Conservation (phyloP, 1,139 yeast species). For the Pichia sp. region DNA sequence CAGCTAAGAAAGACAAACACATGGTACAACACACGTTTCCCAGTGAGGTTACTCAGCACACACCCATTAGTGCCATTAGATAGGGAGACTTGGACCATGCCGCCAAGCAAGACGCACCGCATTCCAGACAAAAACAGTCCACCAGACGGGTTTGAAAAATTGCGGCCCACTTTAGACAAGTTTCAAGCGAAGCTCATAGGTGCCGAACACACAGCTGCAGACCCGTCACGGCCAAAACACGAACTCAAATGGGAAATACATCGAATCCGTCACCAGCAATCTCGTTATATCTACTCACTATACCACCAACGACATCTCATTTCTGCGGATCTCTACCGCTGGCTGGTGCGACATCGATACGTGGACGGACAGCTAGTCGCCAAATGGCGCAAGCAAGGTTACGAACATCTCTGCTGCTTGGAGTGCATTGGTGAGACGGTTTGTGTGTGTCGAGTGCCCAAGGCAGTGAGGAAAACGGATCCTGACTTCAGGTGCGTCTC, state of each 20-base stretch:
- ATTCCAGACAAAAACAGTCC: slow-evolving; percentile 28
- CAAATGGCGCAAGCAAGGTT: slow-evolving; percentile 89
- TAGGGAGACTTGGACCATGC: no score
- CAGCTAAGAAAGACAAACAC: no score
- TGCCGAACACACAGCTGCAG: slow-evolving; percentile 27
- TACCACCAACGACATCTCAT: slow-evolving; percentile 66
- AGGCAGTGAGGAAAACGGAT: slow-evolving; percentile 68
- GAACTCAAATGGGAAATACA: slow-evolving; percentile 57
- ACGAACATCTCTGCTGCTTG: slow-evolving; percentile 80
- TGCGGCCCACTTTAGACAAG: slow-evolving; percentile 64
- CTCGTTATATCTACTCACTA: slow-evolving; percentile 69
- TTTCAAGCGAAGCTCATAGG: slow-evolving; percentile 50
- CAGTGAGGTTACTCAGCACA: no score
- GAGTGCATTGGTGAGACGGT: slow-evolving; percentile 70
- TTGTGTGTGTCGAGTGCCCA: slow-evolving; percentile 87
- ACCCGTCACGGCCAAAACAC: slow-evolving; percentile 31
- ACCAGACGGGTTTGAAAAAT: slow-evolving; percentile 70
- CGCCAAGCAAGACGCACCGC: no score
- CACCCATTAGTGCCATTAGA: no score
- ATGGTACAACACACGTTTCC: no score
- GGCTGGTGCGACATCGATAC: slow-evolving; percentile 62
- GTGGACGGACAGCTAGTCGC: slow-evolving; percentile 72
- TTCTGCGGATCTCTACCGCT: slow-evolving; percentile 62
- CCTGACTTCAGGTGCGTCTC: slow-evolving; percentile 56
- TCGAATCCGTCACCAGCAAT: slow-evolving; percentile 58